Evolutionary conservation across 768 basidiomycete species (phyloP).

Genomic region (Lactarius quietus): DNA sequence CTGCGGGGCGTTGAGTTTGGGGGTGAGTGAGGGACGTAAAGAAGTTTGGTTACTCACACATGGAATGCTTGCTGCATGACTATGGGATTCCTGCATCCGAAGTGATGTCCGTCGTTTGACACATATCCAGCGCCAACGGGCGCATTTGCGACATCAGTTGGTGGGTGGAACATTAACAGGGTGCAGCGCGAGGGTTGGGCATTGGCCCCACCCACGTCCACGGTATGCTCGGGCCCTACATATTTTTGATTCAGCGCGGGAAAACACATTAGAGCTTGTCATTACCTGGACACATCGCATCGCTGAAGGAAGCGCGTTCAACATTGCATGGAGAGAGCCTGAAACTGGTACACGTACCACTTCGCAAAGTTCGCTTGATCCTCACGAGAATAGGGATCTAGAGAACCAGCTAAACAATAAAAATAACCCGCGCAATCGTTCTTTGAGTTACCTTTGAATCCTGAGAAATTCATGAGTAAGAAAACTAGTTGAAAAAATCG

Average conservation of each 20-base stretch:
- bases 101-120: conserved; percentile 54
- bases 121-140: conserved; percentile 40
- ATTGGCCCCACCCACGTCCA: conserved; percentile 34
- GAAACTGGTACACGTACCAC: conserved; percentile 42
- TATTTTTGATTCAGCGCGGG: background rate
- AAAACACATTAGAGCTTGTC: background rate
- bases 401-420: background rate
- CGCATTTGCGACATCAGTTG: conserved; percentile 31
- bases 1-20: conserved; percentile 27
- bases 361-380: conserved; percentile 45
- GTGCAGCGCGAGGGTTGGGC: conserved; percentile 52
- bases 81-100: conserved; percentile 50
- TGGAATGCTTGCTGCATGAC: conserved; percentile 55
- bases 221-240: conserved; percentile 47
- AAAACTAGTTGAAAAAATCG: background rate
- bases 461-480: conserved; percentile 31
- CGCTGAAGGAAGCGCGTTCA: conserved; percentile 32
- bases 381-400: conserved; percentile 56
- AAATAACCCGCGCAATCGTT: background rate
- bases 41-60: conserved; percentile 40
- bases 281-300: conserved; percentile 48
- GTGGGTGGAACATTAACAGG: conserved; percentile 49
- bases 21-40: background rate
- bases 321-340: background rate
- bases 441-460: conserved; percentile 48